Base-by-base conservation (phyloP, 495 filamentous ascomycete genomes). In the Extremus antarcticus region DNA sequence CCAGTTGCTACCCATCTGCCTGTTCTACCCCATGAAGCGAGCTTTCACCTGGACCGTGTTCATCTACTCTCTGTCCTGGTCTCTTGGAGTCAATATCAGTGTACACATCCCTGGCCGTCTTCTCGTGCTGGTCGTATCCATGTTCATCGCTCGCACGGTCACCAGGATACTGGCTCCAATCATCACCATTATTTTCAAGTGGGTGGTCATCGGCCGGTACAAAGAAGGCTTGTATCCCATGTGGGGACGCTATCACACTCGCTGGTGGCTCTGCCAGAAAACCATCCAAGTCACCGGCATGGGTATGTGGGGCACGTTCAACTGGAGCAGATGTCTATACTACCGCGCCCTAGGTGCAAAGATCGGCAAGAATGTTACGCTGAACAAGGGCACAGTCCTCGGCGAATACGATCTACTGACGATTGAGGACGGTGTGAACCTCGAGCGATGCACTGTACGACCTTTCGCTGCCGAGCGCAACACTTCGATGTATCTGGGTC, bases 211-310 rank as follows among this genome's bases (percentile, higher is more conserved):
- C 47, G 73, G 73, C 8, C 65, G 68, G 2, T 71, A 72, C 56
- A 57, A 63, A 25, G 66, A 70, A 53, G 73, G 73, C 3, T 53
- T 75, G 17, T 75, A 66, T 40, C 73, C 73, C 21, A 75, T 76
- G 73, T 76, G 73, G 73, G 71, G 70, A 3, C 48, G 51, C 2
- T 76, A 74, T 56, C 73, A 76, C 58, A 75, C 72, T 1, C 65
- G 73, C 21, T 76, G 73, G 73, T 76, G 73, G 73, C 39, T 76
- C 17, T 67, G 68, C 8, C 67, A 76, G 60, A 76, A 75, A 60
- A 65, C 64, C 22, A 54, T 72, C 2, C 63, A 64, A 29, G 57
- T 75, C 3, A 65, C 65, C 25, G 73, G 72, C 9, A 67, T 66
- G 55, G 73, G 73, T 0, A 48, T 70, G 16, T 74, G 70, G 50